Base-by-base conservation (phyloP, 352 stramenopile species). In the Phytophthora pluvialis region DNA sequence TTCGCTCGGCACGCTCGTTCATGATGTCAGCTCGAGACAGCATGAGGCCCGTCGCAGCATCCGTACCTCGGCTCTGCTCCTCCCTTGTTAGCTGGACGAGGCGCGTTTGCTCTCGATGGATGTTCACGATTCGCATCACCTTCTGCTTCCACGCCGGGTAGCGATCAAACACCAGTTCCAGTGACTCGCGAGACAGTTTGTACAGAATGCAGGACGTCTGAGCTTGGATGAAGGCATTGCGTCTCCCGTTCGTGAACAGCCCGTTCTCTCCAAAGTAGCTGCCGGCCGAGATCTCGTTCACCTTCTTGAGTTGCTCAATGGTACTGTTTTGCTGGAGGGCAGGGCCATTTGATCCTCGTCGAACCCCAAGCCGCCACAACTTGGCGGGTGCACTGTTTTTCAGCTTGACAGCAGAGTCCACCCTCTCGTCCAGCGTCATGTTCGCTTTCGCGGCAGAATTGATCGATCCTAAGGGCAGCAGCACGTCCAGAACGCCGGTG, bases 161-260 rank as follows among this genome's bases (percentile, higher is more conserved):
- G 2, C 77, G 55, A 4, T 72, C 70, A 43, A 72, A 85, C 62
- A 63, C 75, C 39, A 60, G 73, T 56, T 93, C 80, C 9, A 93
- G 69, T 1, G 83, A 90, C 0, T 80, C 32, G 4, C 82, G 75
- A 4, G 85, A 93, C 1, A 93, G 61, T n/a, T 53, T 64, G 64
- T 90, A 91, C n/a, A 93, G 61, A 28, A 88, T 87, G 21, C 85
- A 93, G 0, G 82, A 91, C 0, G 81, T 84, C 12, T 72, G 72
- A 0, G 82, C 77, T n/a, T 77, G 69, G 0, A 90, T 71, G 38
- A 73, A 81, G 6, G 81, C 71, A 9, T 65, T 90, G 9, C 85
- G 82, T 6, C 70, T 63, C 8, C 72, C 74, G 28, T 88, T 85
- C 11, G 75, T 75, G 29, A 91, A 91, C 0, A 93, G 52, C 0